phyloP scores from a whole-genome alignment of 345 rosid genomes.

The Boechera stricta region DNA sequence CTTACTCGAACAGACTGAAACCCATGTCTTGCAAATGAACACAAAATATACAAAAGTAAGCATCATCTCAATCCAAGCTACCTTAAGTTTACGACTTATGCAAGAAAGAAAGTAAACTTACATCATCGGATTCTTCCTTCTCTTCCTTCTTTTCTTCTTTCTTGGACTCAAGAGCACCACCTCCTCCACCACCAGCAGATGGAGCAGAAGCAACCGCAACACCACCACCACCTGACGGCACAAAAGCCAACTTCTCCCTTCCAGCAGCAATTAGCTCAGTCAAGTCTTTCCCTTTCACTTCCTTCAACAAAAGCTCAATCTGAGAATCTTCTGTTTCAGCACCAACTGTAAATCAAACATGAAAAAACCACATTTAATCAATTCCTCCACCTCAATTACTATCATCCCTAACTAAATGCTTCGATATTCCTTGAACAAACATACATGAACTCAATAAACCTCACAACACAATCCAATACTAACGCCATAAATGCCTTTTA shows the following conservation, averaged over 20 bases:
- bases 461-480: too few relatives aligned
- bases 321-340: constrained; percentile 64
- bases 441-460: too few relatives aligned
- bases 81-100: too few relatives aligned
- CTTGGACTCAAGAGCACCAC: constrained; percentile 58
- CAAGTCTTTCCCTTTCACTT: constrained; percentile 71
- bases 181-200: constrained; percentile 41
- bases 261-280: constrained; percentile 82
- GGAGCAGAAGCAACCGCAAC: constrained; percentile 49
- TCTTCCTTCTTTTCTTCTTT: constrained; percentile 79
- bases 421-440: too few relatives aligned
- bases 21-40: constrained; percentile 64
- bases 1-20: constrained; percentile 63
- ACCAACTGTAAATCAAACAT: constrained; percentile 55
- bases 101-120: constrained; percentile 38
- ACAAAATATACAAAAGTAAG: constrained; percentile 1
- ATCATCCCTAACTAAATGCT: background rate
- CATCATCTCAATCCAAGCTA: background rate
- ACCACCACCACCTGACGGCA: constrained; percentile 64
- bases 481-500: too few relatives aligned
- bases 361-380: background rate
- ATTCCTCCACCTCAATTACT: background rate
- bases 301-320: constrained; percentile 62
- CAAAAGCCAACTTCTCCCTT: constrained; percentile 79
- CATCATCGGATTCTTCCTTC: constrained; percentile 85